These are phyloP conservation scores for Ophiobolus disseminans DNA, from an alignment of 2,329 filamentous ascomycete genomes.

Conservation along the genomic window DNA sequence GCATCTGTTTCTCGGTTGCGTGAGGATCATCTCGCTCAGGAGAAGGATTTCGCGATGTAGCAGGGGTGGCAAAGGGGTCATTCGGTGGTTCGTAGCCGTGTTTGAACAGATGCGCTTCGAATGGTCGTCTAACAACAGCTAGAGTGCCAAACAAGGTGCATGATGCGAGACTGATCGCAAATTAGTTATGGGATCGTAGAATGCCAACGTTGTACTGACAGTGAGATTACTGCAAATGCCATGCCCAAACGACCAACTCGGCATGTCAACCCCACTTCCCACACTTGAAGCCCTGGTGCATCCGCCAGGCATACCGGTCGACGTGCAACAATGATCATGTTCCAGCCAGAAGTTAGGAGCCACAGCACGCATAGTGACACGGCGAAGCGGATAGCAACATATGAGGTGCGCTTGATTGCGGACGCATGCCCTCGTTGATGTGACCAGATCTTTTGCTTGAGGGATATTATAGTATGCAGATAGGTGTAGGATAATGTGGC, in stretches of 20 bases:
- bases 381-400: constrained; percentile 43
- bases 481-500: constrained; percentile 43
- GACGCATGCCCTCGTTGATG: constrained; percentile 31
- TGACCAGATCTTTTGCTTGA: constrained; percentile 41
- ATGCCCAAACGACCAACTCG: constrained; percentile 36
- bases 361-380: constrained; percentile 44
- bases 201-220: constrained; percentile 30
- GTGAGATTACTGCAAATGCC: constrained; percentile 40
- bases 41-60: constrained; percentile 25
- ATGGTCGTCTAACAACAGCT: constrained; percentile 42
- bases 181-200: constrained; percentile 4
- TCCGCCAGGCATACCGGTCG: constrained; percentile 41
- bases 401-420: constrained; percentile 38
- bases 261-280: constrained; percentile 46
- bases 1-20: constrained; percentile 21
- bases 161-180: constrained; percentile 35
- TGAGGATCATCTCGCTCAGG: constrained; percentile 19
- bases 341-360: constrained; percentile 49
- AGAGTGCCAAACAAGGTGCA: constrained; percentile 44
- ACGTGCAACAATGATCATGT: constrained; percentile 49
- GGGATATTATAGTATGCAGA: constrained; percentile 44
- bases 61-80: constrained; percentile 19
- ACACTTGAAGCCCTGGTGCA: constrained; percentile 29
- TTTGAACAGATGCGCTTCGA: constrained; percentile 46
- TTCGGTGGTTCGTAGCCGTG: constrained; percentile 25